Evolutionary conservation across 352 stramenopile species (phyloP), one percentile per base, ranked within the genome.

Genomic region (Pythium pyrilobum): DNA sequence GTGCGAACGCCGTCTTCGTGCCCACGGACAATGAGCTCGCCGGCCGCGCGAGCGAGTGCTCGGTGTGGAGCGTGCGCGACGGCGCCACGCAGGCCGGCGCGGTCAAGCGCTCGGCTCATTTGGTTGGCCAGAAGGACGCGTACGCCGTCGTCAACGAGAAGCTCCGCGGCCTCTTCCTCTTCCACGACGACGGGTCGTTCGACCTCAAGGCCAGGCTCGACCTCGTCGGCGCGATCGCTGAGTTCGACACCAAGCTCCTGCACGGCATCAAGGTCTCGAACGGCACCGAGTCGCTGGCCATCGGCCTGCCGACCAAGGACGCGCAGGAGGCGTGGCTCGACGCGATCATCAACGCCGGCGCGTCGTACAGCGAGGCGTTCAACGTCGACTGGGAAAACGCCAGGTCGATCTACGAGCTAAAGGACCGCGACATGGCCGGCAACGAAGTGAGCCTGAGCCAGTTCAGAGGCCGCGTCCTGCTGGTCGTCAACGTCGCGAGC

Each of bases 361-460:
- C 72, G 20, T 57, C 51, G 1, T 87, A 83, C 48, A 52, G 71
- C 13, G 74, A 86, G 46, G 74, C 60, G 0, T 70, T 70, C 33
- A 74, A 71, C 11, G 58, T 71, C 4, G 79, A 76, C 29, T 44
- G 54, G 21, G 61, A 51, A 8, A 56, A 75, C 16, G 64, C 69
- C 15, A 75, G 72, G 36, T 80, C 72, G 36, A 74, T 96, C 45
- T 96, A 95, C 54, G 71, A 82, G 25, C 55, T 96, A 12, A 59
- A 57, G 8, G 86, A 95, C 44, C 65, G 52, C 15, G 66, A 85
- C 34, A 85, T 92, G 45, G 51, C 71, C 34, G 74, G 75, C 4
- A 75, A 80, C 8, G 67, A 72, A 27, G 75, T 92, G 18, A 59
- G 45, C 21, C 84, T 97, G 65, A 71, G 67, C 6, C 61, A 61